Percentiles rank a stretch among this genome's conserved stretches.
phyloP scores from a whole-genome alignment of 2,329 filamentous ascomycete genomes.

The Xylaria sp. region DNA sequence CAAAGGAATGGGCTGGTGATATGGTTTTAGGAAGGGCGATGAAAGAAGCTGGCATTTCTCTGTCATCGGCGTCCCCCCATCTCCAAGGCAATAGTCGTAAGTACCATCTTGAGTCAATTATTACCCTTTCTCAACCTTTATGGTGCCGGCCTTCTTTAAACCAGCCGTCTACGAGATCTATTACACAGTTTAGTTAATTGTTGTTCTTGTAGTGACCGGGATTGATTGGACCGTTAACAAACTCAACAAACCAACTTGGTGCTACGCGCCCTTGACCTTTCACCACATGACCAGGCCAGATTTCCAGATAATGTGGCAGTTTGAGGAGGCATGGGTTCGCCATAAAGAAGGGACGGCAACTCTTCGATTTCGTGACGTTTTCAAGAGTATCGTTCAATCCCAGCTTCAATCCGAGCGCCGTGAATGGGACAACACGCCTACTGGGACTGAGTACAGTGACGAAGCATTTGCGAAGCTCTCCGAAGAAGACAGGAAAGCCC shows the following conservation, averaged over 20 bases:
- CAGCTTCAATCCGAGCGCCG: constrained; percentile 4
- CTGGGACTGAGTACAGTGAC: constrained; percentile 20
- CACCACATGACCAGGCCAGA: constrained; percentile 24
- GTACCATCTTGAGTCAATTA: not conserved
- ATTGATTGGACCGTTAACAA: constrained; percentile 22
- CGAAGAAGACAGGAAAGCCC: not conserved
- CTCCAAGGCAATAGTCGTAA: constrained; percentile 15
- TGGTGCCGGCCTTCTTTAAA: not conserved
- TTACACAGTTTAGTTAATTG: not conserved
- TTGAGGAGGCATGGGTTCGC: constrained; percentile 23
- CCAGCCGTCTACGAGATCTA: not conserved
- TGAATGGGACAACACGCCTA: constrained; percentile 22
- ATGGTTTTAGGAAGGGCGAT: constrained; percentile 26
- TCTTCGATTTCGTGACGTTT: constrained; percentile 18
- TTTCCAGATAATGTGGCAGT: constrained; percentile 16
- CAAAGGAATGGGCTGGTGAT: constrained; percentile 29
- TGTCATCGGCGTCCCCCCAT: constrained; percentile 19
- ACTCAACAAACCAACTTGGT: constrained; percentile 22
- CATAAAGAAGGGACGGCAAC: not conserved
- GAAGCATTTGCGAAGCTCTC: constrained; percentile 10
- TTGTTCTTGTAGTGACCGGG: not conserved
- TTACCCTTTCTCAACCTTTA: not conserved
- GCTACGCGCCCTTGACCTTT: constrained; percentile 27
- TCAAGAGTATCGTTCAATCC: not conserved
- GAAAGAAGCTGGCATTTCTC: constrained; percentile 12